Evolutionary conservation across 306 rosid species (phyloP), one percentile per base, ranked within the genome.

Genomic region (Macrotyloma uniflorum): DNA sequence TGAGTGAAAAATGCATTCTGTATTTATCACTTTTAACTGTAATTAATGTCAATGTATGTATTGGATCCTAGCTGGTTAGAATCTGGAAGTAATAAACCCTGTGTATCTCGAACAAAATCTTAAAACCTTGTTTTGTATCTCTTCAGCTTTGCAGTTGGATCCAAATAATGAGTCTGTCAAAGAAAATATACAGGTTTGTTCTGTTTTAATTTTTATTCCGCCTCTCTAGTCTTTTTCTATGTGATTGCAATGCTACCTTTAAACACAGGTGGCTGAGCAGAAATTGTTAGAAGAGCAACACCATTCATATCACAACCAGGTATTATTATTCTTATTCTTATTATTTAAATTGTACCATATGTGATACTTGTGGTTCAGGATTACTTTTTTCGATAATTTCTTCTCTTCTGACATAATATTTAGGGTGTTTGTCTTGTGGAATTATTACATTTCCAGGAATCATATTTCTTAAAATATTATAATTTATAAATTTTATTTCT

Each of bases 81-180:
- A 38, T 62, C 58, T 23, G 24, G n/a, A 75, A 46, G n/a, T 75
- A 24, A 11, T 49, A 71, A 26, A 67, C 36, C 69, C 58, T 8
- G 53, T 43, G 33, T 53, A 35, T 67, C 40, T 53, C 3, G 6
- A 71, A 47, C 33, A 65, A 40, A 26, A 26, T 46, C 79, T 83
- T 24, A 40, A 26, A 26, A 26, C 58, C 40, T 63, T 80, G 51
- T 70, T 74, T 49, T 68, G 69, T 82, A 13, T 69, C 45, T 77
- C 22, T 84, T 80, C 91, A 94, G 98, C 97, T 70, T 80, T 94
- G 93, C 89, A 67, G 70, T 83, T 92, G 93, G 97, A 94, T 86
- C 98, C 97, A 43, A 85, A 69, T 82, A 94, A 92, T 36, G 95
- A 90, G 74, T 79, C 90, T 83, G 91, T 89, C 85, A 88, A 80